Conservation (phyloP, 2,329 filamentous ascomycete species). For the Colletotrichum cuscutae region DNA sequence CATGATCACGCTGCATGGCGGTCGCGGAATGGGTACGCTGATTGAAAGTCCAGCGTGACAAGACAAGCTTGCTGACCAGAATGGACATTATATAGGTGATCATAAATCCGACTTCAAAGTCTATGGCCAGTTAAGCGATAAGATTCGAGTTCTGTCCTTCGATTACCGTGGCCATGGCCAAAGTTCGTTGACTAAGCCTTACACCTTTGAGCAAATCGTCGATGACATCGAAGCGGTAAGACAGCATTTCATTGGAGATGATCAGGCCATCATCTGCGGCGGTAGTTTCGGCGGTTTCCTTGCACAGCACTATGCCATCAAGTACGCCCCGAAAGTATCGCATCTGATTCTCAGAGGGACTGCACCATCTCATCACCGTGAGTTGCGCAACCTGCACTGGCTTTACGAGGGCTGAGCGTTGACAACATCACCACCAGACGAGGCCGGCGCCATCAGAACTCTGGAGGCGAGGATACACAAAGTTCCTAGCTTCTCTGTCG, state of each 20-base stretch:
- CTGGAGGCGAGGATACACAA: slow-evolving; percentile 45
- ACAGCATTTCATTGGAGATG: slow-evolving; percentile 40
- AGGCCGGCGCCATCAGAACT: slow-evolving; percentile 45
- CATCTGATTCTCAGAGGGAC: slow-evolving; percentile 49
- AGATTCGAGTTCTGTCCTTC: slow-evolving; percentile 47
- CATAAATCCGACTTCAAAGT: slow-evolving; percentile 47
- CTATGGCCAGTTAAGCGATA: slow-evolving; percentile 42
- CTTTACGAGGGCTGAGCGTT: neutral
- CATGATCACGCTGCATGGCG: slow-evolving; percentile 50
- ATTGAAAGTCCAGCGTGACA: neutral
- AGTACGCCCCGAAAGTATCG: slow-evolving; percentile 44
- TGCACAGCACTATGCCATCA: slow-evolving; percentile 51
- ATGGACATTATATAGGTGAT: slow-evolving; percentile 39
- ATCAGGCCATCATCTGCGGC: slow-evolving; percentile 46
- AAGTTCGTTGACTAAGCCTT: slow-evolving; percentile 47
- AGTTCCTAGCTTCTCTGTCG: slow-evolving; percentile 47
- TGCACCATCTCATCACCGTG: slow-evolving; percentile 48
- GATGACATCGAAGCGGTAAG: slow-evolving; percentile 49
- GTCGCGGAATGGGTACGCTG: slow-evolving; percentile 46
- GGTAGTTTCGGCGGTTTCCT: slow-evolving; percentile 53
- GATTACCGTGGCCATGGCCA: slow-evolving; percentile 49
- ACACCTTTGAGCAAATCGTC: slow-evolving; percentile 49
- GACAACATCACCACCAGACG: slow-evolving; percentile 39
- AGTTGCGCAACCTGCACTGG: slow-evolving; percentile 3
- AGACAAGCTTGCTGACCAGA: neutral